Evolutionary conservation across 768 basidiomycete genomes (phyloP).

Genomic region (Trametes elegans): DNA sequence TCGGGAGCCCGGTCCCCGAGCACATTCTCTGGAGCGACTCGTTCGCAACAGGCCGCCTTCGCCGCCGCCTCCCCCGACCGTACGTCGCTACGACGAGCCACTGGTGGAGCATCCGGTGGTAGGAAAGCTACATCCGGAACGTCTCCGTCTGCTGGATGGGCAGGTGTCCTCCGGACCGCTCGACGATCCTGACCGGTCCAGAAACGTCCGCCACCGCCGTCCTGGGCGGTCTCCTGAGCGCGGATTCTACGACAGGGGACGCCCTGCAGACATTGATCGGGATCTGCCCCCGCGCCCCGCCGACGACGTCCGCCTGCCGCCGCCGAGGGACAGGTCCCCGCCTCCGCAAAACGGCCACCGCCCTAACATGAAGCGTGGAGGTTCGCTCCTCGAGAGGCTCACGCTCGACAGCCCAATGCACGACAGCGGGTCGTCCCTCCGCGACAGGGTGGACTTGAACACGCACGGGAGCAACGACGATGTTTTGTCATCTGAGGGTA

Average conservation of each 20-base stretch:
- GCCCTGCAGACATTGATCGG: not conserved
- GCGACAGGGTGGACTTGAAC: constrained; percentile 39
- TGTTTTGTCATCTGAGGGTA: not conserved
- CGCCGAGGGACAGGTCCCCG: constrained; percentile 3
- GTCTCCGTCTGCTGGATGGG: constrained; percentile 8
- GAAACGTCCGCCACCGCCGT: constrained; percentile 4
- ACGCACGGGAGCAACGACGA: constrained; percentile 22
- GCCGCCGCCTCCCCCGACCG: not conserved
- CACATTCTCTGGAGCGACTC: not conserved
- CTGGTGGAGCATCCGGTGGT: not conserved
- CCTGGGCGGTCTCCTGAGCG: not conserved
- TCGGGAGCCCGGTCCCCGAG: not conserved
- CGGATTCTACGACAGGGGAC: not conserved
- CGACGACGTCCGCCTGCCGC: not conserved
- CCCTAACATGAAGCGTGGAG: constrained; percentile 25
- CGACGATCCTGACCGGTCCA: not conserved
- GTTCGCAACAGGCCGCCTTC: not conserved
- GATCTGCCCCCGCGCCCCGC: not conserved
- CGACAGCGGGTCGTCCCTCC: constrained; percentile 28
- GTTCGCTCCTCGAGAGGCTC: constrained; percentile 40
- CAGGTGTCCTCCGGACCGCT: not conserved
- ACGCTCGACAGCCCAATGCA: constrained; percentile 22
- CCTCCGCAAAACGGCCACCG: constrained; percentile 1
- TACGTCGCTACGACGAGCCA: not conserved
- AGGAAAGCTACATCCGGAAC: constrained; percentile 21